These are phyloP conservation scores for Fusarium nurragi DNA, from an alignment of 2,329 filamentous ascomycete species.

Conservation along the genomic window DNA sequence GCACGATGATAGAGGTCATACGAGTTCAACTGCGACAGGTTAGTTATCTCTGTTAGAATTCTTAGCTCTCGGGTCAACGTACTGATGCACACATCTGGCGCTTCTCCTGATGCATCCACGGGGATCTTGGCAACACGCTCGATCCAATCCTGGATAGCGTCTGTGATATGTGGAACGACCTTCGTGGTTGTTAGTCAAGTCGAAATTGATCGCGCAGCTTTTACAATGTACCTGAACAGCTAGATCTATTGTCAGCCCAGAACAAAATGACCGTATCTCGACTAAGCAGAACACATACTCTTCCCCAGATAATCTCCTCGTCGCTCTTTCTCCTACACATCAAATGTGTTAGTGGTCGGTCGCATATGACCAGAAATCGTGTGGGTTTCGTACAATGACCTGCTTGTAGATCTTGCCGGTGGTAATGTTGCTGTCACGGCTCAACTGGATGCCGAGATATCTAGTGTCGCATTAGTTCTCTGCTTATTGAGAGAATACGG, in stretches of 20 bases:
- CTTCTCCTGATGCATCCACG: constrained; percentile 82
- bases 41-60: not conserved
- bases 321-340: constrained; percentile 65
- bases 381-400: constrained; percentile 72
- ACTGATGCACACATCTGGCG: constrained; percentile 93
- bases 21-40: constrained; percentile 21
- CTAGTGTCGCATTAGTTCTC: not conserved
- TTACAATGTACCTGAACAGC: constrained; percentile 24
- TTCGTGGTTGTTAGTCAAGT: constrained; percentile 9
- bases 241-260: constrained; percentile 5
- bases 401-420: constrained; percentile 95
- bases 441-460: constrained; percentile 84
- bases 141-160: constrained; percentile 87
- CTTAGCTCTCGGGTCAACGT: constrained; percentile 51
- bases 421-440: constrained; percentile 92
- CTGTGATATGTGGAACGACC: constrained; percentile 85
- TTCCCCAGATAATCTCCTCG: constrained; percentile 59
- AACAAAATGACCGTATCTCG: not conserved
- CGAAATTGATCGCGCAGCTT: not conserved
- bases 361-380: not conserved
- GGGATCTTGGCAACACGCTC: constrained; percentile 84
- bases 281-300: constrained; percentile 5
- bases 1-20: not conserved
- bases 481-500: not conserved
- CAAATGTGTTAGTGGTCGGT: not conserved